Percentiles rank a stretch among this genome's conserved stretches.
These are phyloP conservation scores for Beauveria rudraprayagi DNA, from an alignment of 2,329 filamentous ascomycete genomes.

Conservation along the genomic window DNA sequence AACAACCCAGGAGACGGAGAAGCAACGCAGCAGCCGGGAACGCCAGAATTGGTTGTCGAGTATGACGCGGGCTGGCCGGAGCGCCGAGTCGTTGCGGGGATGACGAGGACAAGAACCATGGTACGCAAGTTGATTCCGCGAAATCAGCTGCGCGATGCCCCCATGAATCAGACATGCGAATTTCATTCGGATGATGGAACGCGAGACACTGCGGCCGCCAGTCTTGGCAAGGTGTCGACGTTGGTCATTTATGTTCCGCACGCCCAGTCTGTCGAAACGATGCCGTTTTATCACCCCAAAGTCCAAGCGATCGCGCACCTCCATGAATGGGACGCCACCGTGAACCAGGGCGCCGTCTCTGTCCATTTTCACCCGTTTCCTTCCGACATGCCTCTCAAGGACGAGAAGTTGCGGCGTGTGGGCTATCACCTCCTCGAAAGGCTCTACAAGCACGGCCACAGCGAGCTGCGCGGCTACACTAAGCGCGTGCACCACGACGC, in stretches of 20 bases:
- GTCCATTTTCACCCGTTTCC: conserved; percentile 52
- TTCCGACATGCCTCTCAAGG: conserved; percentile 8
- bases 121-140: conserved; percentile 74
- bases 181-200: conserved; percentile 43
- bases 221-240: conserved; percentile 18
- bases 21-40: conserved; percentile 5
- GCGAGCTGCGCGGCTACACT: conserved; percentile 56
- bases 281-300: conserved; percentile 84
- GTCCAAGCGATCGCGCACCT: conserved; percentile 68
- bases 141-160: conserved; percentile 66
- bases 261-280: conserved; percentile 46
- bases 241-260: conserved; percentile 73
- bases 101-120: conserved; percentile 50
- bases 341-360: conserved; percentile 42
- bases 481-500: conserved; percentile 81
- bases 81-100: conserved; percentile 17
- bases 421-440: conserved; percentile 60
- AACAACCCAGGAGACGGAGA: conserved; percentile 13
- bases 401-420: conserved; percentile 53
- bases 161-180: conserved; percentile 76
- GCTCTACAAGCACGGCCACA: conserved; percentile 66
- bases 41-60: conserved; percentile 14
- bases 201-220: conserved; percentile 15
- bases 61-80: conserved; percentile 19
- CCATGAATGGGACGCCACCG: conserved; percentile 51